These are phyloP conservation scores for Fusarium xylarioides DNA, from an alignment of 2,329 filamentous ascomycete genomes.

Conservation along the genomic window DNA sequence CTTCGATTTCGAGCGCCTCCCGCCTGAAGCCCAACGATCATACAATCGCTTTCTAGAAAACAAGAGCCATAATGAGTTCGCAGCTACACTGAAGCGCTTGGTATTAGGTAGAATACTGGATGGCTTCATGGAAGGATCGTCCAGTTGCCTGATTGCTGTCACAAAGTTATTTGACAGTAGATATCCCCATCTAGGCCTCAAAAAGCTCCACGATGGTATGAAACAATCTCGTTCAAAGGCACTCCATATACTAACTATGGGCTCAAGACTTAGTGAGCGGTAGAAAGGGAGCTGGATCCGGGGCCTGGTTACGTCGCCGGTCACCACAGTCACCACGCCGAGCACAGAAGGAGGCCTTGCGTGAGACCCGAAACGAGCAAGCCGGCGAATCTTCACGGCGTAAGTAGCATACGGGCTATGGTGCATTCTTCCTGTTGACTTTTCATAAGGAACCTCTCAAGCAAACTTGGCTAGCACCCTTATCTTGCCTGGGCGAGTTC, in stretches of 20 bases:
- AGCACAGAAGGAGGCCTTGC: constrained; percentile 1
- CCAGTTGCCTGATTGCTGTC: constrained; percentile 11
- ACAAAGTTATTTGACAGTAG: constrained; percentile 32
- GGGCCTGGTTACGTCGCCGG: not conserved
- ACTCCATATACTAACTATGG: not conserved
- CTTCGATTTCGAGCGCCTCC: constrained; percentile 21
- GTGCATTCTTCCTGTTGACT: not conserved
- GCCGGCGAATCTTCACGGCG: not conserved
- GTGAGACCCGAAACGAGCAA: not conserved
- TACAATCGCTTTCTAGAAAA: constrained; percentile 16
- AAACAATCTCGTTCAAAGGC: too few relatives aligned
- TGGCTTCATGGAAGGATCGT: constrained; percentile 23
- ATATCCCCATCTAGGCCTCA: constrained; percentile 24
- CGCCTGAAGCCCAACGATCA: constrained; percentile 13
- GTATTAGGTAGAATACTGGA: constrained; percentile 27
- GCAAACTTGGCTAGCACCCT: constrained; percentile 11
- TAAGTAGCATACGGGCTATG: not conserved
- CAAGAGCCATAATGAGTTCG: constrained; percentile 5
- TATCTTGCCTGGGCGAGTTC: not conserved
- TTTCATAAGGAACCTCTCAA: not conserved
- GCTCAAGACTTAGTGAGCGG: not conserved
- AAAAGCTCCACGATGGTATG: constrained; percentile 24
- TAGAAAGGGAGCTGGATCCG: not conserved
- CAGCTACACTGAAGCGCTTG: constrained; percentile 17
- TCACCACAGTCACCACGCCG: not conserved